Evolutionary conservation across 768 basidiomycete genomes (phyloP).

Genomic region (Zangia roseola): DNA sequence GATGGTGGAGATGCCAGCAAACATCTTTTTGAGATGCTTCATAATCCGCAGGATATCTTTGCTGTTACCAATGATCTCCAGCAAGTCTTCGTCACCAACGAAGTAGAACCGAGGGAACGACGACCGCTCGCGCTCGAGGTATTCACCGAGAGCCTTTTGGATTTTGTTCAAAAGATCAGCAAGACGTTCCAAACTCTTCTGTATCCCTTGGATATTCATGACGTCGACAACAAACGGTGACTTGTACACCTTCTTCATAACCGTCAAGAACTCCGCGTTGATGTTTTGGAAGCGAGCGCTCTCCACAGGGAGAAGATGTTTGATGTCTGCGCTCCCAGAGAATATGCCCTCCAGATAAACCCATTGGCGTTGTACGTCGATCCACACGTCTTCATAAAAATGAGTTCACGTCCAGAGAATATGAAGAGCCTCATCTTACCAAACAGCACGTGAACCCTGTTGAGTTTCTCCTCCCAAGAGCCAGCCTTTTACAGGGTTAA

Average conservation of each 20-base stretch:
- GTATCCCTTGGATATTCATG: slow-evolving; percentile 92
- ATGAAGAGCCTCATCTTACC: slow-evolving; percentile 46
- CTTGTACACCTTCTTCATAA: slow-evolving; percentile 99
- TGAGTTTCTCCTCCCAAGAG: slow-evolving; percentile 96
- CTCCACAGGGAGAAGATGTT: slow-evolving; percentile 96
- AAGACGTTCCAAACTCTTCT: slow-evolving; percentile 95
- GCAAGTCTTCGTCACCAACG: slow-evolving; percentile 96
- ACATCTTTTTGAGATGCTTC: slow-evolving; percentile 99
- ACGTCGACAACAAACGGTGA: slow-evolving; percentile 97
- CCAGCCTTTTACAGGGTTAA: slow-evolving; percentile 51
- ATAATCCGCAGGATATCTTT: slow-evolving; percentile 97
- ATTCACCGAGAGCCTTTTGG: slow-evolving; percentile 98
- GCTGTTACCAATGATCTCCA: slow-evolving; percentile 99
- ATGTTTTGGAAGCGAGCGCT: slow-evolving; percentile 98
- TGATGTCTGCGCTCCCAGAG: slow-evolving; percentile 99
- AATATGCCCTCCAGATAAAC: slow-evolving; percentile 99
- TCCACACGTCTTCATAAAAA: slow-evolving; percentile 81
- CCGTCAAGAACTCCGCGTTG: slow-evolving; percentile 94
- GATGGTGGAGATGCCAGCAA: slow-evolving; percentile 93
- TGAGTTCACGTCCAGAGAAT: not conserved
- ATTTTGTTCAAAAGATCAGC: slow-evolving; percentile 97
- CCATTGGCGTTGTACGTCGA: slow-evolving; percentile 99
- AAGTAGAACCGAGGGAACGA: slow-evolving; percentile 99
- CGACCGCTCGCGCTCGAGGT: slow-evolving; percentile 94
- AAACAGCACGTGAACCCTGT: slow-evolving; percentile 94